A percentile compares a stretch with the other conserved stretches of the same genome.
Conservation (phyloP, 1,139 yeast genomes). For the Hansenula lynferdii region DNA sequence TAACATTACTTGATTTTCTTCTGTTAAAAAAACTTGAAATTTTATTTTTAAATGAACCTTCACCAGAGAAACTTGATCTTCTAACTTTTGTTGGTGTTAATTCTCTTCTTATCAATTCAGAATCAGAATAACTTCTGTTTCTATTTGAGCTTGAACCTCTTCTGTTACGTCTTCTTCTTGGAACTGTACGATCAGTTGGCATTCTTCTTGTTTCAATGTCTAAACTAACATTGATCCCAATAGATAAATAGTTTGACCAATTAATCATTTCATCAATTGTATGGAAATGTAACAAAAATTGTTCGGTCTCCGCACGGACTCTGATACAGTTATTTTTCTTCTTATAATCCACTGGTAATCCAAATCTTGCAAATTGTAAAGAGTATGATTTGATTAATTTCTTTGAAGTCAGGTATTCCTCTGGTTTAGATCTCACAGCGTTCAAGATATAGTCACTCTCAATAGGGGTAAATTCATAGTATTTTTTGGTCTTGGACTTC, state of each 20-base stretch:
- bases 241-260: constrained; percentile 57
- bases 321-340: constrained; percentile 43
- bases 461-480: constrained; percentile 19
- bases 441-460: constrained; percentile 28
- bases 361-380: constrained; percentile 63
- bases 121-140: constrained; percentile 19
- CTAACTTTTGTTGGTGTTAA: constrained; percentile 16
- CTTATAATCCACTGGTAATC: constrained; percentile 62
- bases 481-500: constrained; percentile 13
- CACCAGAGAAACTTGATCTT: constrained; percentile 17
- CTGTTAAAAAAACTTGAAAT: constrained; percentile 15
- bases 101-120: constrained; percentile 20
- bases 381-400: constrained; percentile 52
- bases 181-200: constrained; percentile 71
- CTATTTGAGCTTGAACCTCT: constrained; percentile 21
- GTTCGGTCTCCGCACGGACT: constrained; percentile 64
- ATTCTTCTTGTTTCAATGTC: constrained; percentile 55
- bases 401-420: constrained; percentile 26
- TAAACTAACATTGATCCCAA: constrained; percentile 61
- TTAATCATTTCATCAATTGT: constrained; percentile 53
- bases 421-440: constrained; percentile 22
- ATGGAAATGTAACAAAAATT: constrained; percentile 52
- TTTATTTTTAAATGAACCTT: constrained; percentile 7
- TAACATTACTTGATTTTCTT: background rate
- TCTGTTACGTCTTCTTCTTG: constrained; percentile 54